phyloP scores from a whole-genome alignment of 495 filamentous ascomycete genomes.

The Penicillium verhagenii region DNA sequence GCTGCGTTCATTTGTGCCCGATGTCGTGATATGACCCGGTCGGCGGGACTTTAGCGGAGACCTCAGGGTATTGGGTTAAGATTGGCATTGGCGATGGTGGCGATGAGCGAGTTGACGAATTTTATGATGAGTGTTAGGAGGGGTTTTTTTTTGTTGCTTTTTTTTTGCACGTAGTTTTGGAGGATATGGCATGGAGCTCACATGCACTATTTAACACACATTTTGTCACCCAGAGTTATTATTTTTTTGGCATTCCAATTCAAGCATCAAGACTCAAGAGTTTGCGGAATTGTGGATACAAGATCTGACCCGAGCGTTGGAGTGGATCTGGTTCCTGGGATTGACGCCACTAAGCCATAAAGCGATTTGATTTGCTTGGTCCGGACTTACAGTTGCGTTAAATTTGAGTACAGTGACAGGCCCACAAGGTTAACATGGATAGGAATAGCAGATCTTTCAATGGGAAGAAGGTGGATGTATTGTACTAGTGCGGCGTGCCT shows the following conservation, averaged over 20 bases:
- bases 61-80: not conserved
- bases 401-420: too few relatives aligned
- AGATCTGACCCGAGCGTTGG: not conserved
- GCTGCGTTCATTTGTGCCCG: slow-evolving; percentile 21
- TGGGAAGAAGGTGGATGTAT: too few relatives aligned
- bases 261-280: not conserved
- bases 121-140: too few relatives aligned
- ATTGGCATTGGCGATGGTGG: too few relatives aligned
- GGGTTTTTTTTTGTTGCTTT: too few relatives aligned
- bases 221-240: too few relatives aligned
- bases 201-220: too few relatives aligned
- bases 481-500: too few relatives aligned
- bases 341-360: not conserved
- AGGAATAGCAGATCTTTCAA: too few relatives aligned
- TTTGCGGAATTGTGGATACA: not conserved
- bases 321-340: not conserved
- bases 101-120: not conserved
- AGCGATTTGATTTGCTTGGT: not conserved
- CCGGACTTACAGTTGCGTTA: not conserved
- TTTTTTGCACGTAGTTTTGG: too few relatives aligned
- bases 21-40: slow-evolving; percentile 33
- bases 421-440: too few relatives aligned
- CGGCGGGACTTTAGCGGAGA: slow-evolving; percentile 3
- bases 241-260: too few relatives aligned
- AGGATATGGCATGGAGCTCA: not conserved